A percentile compares a stretch with the other conserved stretches of the same genome.
These are phyloP conservation scores for Syzygium malaccense DNA, from an alignment of 441 rosid genomes.

Conservation along the genomic window DNA sequence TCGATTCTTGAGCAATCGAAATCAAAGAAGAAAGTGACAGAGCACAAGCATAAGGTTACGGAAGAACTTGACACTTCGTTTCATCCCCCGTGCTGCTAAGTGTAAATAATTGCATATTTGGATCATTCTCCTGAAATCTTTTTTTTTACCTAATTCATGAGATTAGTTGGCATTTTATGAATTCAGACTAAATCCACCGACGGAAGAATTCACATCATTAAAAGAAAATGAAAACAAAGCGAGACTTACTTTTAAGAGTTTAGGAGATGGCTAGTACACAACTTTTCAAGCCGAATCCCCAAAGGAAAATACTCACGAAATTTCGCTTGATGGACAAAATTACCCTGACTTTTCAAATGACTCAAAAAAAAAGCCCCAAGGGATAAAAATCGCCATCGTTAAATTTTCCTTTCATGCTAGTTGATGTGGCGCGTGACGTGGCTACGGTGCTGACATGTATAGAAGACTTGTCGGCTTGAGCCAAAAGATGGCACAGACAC, in stretches of 20 bases:
- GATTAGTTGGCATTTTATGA: neutral
- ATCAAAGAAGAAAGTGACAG: neutral
- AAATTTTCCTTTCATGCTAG: neutral
- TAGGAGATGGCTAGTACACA: neutral
- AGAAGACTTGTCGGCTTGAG: neutral
- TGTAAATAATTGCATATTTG: neutral
- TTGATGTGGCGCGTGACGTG: neutral
- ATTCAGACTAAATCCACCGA: neutral
- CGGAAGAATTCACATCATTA: no score
- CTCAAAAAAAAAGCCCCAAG: neutral
- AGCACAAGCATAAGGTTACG: neutral
- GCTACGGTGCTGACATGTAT: neutral
- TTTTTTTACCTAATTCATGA: neutral
- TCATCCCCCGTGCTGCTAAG: neutral
- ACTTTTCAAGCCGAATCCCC: neutral
- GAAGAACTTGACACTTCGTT: neutral
- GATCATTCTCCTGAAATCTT: neutral
- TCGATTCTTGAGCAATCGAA: neutral
- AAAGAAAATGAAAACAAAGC: no score
- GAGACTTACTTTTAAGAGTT: no score
- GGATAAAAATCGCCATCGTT: neutral
- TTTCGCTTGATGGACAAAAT: neutral
- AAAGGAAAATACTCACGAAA: neutral
- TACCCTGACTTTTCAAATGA: neutral
- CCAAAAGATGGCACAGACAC: neutral